Conservation (phyloP, 768 basidiomycete species). For the Tylopilus cervinicoccineus region DNA sequence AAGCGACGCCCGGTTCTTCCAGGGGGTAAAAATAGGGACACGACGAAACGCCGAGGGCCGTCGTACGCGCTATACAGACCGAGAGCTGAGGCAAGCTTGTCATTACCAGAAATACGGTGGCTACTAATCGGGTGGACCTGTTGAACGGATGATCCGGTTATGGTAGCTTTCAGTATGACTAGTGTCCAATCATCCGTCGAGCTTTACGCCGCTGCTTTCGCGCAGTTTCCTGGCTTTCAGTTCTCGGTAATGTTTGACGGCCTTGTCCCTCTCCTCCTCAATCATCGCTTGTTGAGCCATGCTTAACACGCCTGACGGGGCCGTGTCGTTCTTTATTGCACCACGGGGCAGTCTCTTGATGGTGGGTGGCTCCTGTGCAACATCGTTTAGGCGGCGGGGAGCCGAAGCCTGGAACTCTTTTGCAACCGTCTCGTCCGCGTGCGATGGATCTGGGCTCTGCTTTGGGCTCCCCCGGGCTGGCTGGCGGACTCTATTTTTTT, state of each 20-base stretch:
- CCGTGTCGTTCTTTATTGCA: conserved; percentile 24
- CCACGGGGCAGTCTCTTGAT: conserved; percentile 54
- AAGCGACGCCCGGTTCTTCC: background rate
- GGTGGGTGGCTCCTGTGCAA: conserved; percentile 65
- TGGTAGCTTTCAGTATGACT: conserved; percentile 6
- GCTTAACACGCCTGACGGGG: conserved; percentile 49
- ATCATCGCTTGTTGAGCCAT: conserved; percentile 77
- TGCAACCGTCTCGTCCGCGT: conserved; percentile 20
- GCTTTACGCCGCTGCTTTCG: conserved; percentile 10
- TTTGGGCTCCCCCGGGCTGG: conserved; percentile 12
- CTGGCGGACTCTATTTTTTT: conserved; percentile 3
- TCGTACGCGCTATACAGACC: background rate
- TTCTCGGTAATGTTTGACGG: conserved; percentile 62
- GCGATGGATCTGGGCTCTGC: conserved; percentile 12
- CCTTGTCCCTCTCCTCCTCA: conserved; percentile 70
- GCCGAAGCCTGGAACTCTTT: conserved; percentile 55
- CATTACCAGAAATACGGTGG: conserved; percentile 4
- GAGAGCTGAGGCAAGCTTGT: background rate
- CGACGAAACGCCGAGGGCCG: conserved; percentile 3
- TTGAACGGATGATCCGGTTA: conserved; percentile 5
- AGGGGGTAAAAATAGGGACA: conserved; percentile 5
- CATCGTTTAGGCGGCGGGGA: conserved; percentile 67
- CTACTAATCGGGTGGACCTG: background rate
- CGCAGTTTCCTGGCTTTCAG: conserved; percentile 50
- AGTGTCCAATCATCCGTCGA: conserved; percentile 6